These are phyloP conservation scores for Hypoxylon sp. DNA, from an alignment of 2,329 filamentous ascomycete genomes.

Conservation along the genomic window DNA sequence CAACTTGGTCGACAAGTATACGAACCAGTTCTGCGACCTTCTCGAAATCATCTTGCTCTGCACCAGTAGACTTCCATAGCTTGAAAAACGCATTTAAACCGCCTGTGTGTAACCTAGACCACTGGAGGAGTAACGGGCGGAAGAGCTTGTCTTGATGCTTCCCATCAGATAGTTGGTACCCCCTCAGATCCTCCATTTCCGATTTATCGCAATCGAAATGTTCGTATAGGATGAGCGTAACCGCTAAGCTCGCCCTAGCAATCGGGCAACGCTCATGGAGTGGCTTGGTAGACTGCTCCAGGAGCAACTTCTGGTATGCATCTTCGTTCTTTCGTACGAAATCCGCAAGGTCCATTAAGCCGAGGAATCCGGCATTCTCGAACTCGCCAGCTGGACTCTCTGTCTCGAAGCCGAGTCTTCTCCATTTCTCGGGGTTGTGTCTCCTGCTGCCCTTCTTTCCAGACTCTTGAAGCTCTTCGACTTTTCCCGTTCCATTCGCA, in stretches of 20 bases:
- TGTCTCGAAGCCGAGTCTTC: conserved; percentile 89
- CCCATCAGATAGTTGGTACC: conserved; percentile 80
- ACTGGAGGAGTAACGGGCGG: conserved; percentile 89
- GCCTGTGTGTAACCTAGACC: conserved; percentile 90
- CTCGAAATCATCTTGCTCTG: conserved; percentile 87
- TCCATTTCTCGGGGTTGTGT: conserved; percentile 93
- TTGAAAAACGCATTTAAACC: conserved; percentile 90
- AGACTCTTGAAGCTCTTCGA: conserved; percentile 58
- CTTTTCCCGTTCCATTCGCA: conserved; percentile 52
- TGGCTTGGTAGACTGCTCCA: conserved; percentile 87
- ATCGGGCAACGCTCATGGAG: conserved; percentile 84
- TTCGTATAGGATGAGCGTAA: conserved; percentile 91
- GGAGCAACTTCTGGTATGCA: conserved; percentile 88
- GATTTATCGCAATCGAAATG: conserved; percentile 94
- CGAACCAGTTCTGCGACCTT: conserved; percentile 93
- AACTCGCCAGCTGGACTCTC: conserved; percentile 92
- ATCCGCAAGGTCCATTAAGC: conserved; percentile 97
- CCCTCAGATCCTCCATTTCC: conserved; percentile 83
- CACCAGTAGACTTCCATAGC: conserved; percentile 91
- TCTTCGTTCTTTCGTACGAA: conserved; percentile 94
- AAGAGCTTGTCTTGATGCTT: conserved; percentile 90
- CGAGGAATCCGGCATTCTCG: conserved; percentile 86
- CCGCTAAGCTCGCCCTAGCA: conserved; percentile 85
- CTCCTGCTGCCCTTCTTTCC: conserved; percentile 74
- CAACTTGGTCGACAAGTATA: conserved; percentile 89